Conservation (phyloP, 441 rosid genomes). For the Kokia cookei region DNA sequence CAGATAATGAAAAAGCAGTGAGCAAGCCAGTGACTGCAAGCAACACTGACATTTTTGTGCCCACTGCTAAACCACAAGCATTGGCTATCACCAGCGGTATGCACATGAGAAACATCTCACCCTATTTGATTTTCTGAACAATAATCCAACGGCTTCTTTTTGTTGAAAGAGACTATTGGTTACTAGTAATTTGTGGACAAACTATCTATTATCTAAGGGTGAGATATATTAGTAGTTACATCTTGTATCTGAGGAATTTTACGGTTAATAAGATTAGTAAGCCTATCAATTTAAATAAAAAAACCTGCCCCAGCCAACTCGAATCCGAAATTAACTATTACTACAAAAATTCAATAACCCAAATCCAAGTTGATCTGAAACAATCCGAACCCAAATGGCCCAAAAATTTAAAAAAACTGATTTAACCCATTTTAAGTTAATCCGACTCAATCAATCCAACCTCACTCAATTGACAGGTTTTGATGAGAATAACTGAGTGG, state of each 20-base stretch:
- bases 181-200: neutral
- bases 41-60: slow-evolving; percentile 2
- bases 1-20: slow-evolving; percentile 6
- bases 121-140: neutral
- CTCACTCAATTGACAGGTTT: too few relatives aligned
- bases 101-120: slow-evolving; percentile 10
- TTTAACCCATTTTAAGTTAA: too few relatives aligned
- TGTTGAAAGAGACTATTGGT: neutral
- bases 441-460: too few relatives aligned
- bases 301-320: too few relatives aligned
- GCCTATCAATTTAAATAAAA: too few relatives aligned
- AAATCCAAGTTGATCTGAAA: too few relatives aligned
- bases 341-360: too few relatives aligned
- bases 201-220: neutral
- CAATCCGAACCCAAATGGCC: too few relatives aligned
- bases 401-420: too few relatives aligned
- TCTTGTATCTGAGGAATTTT: neutral
- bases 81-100: slow-evolving; percentile 21
- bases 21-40: neutral
- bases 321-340: too few relatives aligned
- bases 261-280: too few relatives aligned
- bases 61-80: slow-evolving; percentile 17
- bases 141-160: neutral
- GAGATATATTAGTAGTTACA: neutral
- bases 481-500: too few relatives aligned